phyloP scores from a whole-genome alignment of 352 stramenopile species.

The Phytopythium kandeliae region DNA sequence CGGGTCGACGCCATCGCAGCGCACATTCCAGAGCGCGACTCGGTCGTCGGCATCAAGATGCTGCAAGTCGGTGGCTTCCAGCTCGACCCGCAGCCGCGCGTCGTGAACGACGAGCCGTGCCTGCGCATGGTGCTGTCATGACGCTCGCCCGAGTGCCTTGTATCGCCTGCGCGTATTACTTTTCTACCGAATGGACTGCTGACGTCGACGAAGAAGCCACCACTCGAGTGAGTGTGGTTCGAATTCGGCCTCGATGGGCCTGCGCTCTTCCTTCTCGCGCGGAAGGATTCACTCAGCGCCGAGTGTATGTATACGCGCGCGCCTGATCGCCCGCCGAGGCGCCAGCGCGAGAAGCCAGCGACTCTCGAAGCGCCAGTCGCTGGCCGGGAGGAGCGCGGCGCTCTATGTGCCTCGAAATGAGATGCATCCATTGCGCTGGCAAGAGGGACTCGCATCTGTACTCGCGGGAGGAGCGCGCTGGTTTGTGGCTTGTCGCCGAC shows the following conservation, averaged over 20 bases:
- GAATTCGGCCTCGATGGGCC: constrained; percentile 1
- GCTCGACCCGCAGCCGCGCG: constrained; percentile 21
- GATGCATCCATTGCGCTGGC: constrained; percentile 7
- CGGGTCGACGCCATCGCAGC: constrained; percentile 30
- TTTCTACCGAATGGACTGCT: too few species aligned
- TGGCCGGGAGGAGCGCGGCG: not conserved
- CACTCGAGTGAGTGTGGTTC: not conserved
- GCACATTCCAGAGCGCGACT: constrained; percentile 35
- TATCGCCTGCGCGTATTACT: too few species aligned
- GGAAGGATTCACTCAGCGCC: not conserved
- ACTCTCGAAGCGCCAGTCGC: not conserved
- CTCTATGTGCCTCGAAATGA: constrained; percentile 5
- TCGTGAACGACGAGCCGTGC: constrained; percentile 18
- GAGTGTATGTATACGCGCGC: not conserved
- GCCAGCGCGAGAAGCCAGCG: constrained; percentile 3
- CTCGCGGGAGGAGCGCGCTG: not conserved
- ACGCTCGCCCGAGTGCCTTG: too few species aligned
- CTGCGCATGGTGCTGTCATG: constrained; percentile 22
- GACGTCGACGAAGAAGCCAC: too few species aligned
- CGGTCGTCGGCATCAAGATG: constrained; percentile 32
- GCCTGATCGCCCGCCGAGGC: too few species aligned
- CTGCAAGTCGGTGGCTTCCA: constrained; percentile 55
- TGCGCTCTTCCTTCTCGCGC: not conserved
- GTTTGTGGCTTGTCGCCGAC: not conserved
- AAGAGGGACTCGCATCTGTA: constrained; percentile 2